Evolutionary conservation across 805 yeast genomes (phyloP).

Genomic region (Saturnispora diversa): DNA sequence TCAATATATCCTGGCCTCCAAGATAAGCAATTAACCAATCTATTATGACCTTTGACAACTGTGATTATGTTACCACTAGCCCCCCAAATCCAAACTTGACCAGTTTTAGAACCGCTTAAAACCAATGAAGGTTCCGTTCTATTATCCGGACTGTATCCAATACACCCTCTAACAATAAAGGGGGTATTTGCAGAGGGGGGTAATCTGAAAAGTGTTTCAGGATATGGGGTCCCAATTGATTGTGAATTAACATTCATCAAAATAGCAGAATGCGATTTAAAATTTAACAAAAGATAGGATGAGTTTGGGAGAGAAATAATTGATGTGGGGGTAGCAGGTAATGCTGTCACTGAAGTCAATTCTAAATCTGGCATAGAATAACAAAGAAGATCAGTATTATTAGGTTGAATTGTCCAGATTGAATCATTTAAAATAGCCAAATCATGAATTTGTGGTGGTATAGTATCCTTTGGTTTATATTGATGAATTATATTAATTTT

Average conservation of each 20-base stretch:
- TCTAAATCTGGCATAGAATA: constrained; percentile 12
- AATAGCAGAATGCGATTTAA: constrained; percentile 12
- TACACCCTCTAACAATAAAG: constrained; percentile 16
- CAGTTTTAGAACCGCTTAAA: constrained; percentile 13
- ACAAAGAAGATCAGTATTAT: constrained; percentile 12
- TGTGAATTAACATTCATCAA: constrained; percentile 12
- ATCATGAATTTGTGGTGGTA: constrained; percentile 16
- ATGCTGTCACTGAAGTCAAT: constrained; percentile 8
- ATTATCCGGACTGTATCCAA: constrained; percentile 6
- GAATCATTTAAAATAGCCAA: constrained; percentile 12
- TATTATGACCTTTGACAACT: constrained; percentile 12
- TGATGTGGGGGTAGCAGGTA: constrained; percentile 12
- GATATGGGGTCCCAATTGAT: constrained; percentile 8
- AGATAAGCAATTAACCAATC: constrained; percentile 13
- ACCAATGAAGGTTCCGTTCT: constrained; percentile 11
- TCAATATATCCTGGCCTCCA: constrained; percentile 14
- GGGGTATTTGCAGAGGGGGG: constrained; percentile 12
- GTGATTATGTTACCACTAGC: constrained; percentile 14
- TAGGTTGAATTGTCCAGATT: constrained; percentile 14
- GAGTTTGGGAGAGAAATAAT: constrained; percentile 9
- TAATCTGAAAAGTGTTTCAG: constrained; percentile 13
- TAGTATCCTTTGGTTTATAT: constrained; percentile 8
- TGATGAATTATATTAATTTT: constrained; percentile 5
- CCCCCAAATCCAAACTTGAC: constrained; percentile 17
- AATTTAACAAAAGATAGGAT: constrained; percentile 10